Conservation (phyloP, 768 basidiomycete genomes). For the Pleurotus ostreatus region DNA sequence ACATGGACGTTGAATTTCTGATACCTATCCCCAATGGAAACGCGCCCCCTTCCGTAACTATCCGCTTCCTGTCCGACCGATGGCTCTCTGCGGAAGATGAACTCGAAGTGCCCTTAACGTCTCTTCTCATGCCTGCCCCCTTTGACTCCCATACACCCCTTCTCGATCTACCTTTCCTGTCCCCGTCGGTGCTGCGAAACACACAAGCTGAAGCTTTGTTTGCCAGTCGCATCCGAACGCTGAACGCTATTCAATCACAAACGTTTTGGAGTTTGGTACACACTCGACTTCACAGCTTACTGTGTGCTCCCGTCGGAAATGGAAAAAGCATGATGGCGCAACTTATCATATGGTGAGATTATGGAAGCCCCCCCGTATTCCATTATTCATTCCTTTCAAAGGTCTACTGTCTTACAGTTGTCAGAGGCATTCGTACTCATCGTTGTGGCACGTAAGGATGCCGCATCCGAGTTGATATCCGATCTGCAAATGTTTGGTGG, state of each 20-base stretch:
- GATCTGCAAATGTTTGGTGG: slow-evolving; percentile 42
- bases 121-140: slow-evolving; percentile 69
- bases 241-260: slow-evolving; percentile 91
- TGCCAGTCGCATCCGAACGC: slow-evolving; percentile 39
- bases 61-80: slow-evolving; percentile 82
- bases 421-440: slow-evolving; percentile 57
- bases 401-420: slow-evolving; percentile 48
- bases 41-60: slow-evolving; percentile 61
- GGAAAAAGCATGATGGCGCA: slow-evolving; percentile 80
- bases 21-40: slow-evolving; percentile 63
- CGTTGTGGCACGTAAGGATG: slow-evolving; percentile 54
- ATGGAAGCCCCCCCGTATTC: neutral
- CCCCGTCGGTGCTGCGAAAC: slow-evolving; percentile 48
- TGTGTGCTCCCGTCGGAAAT: slow-evolving; percentile 76
- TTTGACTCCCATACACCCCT: slow-evolving; percentile 57
- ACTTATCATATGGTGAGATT: slow-evolving; percentile 65
- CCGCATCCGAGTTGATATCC: slow-evolving; percentile 51
- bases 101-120: slow-evolving; percentile 54
- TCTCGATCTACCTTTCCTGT: slow-evolving; percentile 73
- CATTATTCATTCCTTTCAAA: slow-evolving; percentile 24
- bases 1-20: slow-evolving; percentile 69
- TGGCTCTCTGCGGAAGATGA: slow-evolving; percentile 93
- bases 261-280: slow-evolving; percentile 77
- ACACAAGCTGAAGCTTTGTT: slow-evolving; percentile 42
- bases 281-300: slow-evolving; percentile 60